Evolutionary conservation across 352 stramenopile genomes (phyloP).

Genomic region (Hyaloperonospora brassicae): DNA sequence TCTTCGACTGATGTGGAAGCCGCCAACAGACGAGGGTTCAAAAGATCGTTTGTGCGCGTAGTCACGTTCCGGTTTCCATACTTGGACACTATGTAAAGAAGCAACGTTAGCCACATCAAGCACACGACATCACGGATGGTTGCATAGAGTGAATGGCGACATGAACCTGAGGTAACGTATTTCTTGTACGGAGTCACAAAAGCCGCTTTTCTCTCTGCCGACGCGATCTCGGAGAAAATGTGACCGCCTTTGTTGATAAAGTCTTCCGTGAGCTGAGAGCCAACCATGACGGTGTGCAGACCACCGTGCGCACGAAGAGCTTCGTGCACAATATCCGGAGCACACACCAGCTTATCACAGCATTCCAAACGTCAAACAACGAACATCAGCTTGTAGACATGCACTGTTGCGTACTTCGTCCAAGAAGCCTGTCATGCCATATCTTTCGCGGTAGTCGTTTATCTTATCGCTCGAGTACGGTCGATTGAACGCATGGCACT

Average conservation of each 20-base stretch:
- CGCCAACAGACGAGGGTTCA: slow-evolving; percentile 55
- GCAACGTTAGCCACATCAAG: background rate
- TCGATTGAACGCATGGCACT: slow-evolving; percentile 38
- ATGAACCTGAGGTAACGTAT: slow-evolving; percentile 66
- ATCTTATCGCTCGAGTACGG: slow-evolving; percentile 61
- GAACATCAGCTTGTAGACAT: background rate
- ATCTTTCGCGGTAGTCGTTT: slow-evolving; percentile 34
- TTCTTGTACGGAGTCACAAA: slow-evolving; percentile 83
- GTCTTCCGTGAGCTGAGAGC: slow-evolving; percentile 61
- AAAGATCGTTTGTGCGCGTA: slow-evolving; percentile 77
- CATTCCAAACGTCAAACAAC: background rate
- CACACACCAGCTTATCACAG: slow-evolving; percentile 49
- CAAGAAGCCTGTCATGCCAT: slow-evolving; percentile 66
- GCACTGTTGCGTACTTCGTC: slow-evolving; percentile 44
- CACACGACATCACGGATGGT: too few species aligned
- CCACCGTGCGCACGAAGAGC: slow-evolving; percentile 57
- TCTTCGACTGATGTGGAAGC: slow-evolving; percentile 74
- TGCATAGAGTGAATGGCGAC: too few species aligned
- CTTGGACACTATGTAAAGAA: slow-evolving; percentile 47
- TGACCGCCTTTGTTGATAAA: slow-evolving; percentile 63
- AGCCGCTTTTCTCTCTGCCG: slow-evolving; percentile 50
- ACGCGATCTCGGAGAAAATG: slow-evolving; percentile 53
- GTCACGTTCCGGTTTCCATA: slow-evolving; percentile 78
- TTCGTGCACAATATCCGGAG: slow-evolving; percentile 77
- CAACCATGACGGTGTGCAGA: slow-evolving; percentile 73